Evolutionary conservation across 345 rosid genomes (phyloP).

Genomic region (Brassica nigra): DNA sequence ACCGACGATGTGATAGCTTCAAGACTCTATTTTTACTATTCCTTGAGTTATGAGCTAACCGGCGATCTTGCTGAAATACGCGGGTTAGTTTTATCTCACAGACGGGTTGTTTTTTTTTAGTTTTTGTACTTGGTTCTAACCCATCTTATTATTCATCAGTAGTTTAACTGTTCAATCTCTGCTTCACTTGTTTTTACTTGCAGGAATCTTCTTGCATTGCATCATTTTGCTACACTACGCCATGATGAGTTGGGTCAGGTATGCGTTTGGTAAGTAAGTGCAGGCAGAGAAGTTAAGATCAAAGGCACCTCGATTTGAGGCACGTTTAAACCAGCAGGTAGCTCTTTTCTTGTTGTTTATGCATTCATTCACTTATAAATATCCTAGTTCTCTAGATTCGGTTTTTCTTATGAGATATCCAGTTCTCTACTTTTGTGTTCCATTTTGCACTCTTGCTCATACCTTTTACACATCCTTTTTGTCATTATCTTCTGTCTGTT

Average conservation of each 20-base stretch:
- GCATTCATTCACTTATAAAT: neutral
- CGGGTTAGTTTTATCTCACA: conserved; percentile 51
- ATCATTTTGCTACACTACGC: conserved; percentile 76
- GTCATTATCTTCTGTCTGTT: neutral
- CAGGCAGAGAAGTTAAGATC: conserved; percentile 91
- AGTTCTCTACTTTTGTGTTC: neutral
- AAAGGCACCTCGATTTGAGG: conserved; percentile 90
- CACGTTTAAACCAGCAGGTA: conserved; percentile 94
- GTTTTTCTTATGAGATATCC: conserved; percentile 5
- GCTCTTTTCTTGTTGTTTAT: neutral
- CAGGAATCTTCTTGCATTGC: conserved; percentile 81
- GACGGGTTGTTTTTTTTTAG: conserved; percentile 3
- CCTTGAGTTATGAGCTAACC: conserved; percentile 77
- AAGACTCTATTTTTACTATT: conserved; percentile 76
- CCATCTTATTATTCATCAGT: neutral
- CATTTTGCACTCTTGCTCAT: neutral
- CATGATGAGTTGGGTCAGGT: conserved; percentile 93
- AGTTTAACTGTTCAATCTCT: neutral
- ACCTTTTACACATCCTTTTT: neutral
- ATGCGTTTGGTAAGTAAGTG: conserved; percentile 5
- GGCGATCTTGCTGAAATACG: conserved; percentile 86
- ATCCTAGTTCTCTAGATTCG: neutral
- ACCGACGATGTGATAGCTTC: conserved; percentile 84
- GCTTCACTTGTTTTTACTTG: conserved; percentile 11
- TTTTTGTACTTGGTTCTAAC: conserved; percentile 4